Base-by-base conservation (phyloP, 2,329 filamentous ascomycete species). In the Fusarium nisikadoi region DNA sequence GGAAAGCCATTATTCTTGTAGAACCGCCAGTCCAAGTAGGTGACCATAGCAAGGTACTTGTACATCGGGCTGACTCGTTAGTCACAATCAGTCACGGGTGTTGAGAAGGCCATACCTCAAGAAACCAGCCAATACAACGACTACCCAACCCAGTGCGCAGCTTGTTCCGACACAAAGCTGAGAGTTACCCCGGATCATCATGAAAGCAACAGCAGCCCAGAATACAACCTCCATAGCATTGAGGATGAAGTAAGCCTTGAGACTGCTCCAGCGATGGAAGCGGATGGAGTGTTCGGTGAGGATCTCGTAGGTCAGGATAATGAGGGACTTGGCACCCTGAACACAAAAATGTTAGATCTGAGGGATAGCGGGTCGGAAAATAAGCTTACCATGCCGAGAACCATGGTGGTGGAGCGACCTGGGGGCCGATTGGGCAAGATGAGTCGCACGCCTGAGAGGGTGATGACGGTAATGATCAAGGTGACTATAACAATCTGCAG, bases 401-500 rank as follows among this genome's bases (percentile, higher is more conserved):
- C 68, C 50, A 75, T 75, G 3, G 72, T 68, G 35, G 65, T 54
- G 35, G 65, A 67, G 19, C 70, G 70, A 56, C 71, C 71, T 9
- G 39, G 55, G 16, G 70, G 66, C 17, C 59, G 38, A 38, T 64
- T 61, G 20, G 68, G 68, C 38, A 73, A 33, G 8, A 63, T 16
- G 39, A 73, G 52, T n/a, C 71, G 71, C 6, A 64, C 70, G 17
- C 47, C 70, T 2, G 70, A 73, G 20, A 73, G 41, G 20, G 55
- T 46, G 43, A 73, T 43, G 6, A 73, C 70, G 2, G n/a, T 45
- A 35, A 59, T 58, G 41, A 62, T 58, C 38, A 62, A n/a, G 25
- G 56, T 33, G 5, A 58, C 31, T 19, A 58, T 23, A 20, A 62
- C n/a, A 31, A 62, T 46, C 9, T 62, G 52, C 13, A 62, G 13